Conservation (phyloP, 2,329 filamentous ascomycete species). For the Epichloe uncinata region DNA sequence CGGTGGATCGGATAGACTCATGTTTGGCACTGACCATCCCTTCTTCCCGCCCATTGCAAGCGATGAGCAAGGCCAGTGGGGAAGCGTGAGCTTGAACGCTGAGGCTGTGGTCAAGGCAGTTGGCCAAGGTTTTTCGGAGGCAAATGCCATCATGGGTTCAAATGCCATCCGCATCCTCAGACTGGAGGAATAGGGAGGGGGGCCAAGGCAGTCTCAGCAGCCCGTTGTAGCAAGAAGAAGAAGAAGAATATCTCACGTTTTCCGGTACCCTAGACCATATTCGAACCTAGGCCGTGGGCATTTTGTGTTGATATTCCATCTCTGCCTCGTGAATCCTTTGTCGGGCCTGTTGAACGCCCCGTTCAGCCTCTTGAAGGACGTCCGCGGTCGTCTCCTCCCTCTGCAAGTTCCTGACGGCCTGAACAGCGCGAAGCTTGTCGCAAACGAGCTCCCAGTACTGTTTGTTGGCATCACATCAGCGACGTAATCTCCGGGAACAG, state of each 20-base stretch:
- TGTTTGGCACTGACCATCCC: constrained; percentile 76
- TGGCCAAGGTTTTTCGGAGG: constrained; percentile 29
- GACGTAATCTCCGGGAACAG: constrained; percentile 24
- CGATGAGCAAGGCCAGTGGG: constrained; percentile 52
- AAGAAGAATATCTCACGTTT: background rate
- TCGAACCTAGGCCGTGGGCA: constrained; percentile 9
- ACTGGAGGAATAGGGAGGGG: constrained; percentile 11
- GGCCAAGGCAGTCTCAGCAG: constrained; percentile 6
- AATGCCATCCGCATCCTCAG: constrained; percentile 43
- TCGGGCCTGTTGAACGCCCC: constrained; percentile 17
- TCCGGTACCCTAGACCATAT: background rate
- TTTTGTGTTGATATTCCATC: constrained; percentile 20
- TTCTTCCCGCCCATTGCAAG: constrained; percentile 66
- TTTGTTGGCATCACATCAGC: constrained; percentile 18
- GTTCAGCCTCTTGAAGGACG: constrained; percentile 17
- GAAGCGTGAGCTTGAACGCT: constrained; percentile 45
- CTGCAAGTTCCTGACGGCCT: constrained; percentile 20
- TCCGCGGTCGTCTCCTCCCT: constrained; percentile 14
- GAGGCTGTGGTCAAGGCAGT: constrained; percentile 41
- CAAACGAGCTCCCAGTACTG: constrained; percentile 28
- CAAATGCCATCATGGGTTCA: constrained; percentile 41
- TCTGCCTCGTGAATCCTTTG: constrained; percentile 24
- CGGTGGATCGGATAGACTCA: constrained; percentile 52
- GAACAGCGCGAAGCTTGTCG: constrained; percentile 27
- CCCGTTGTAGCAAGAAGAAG: background rate